These are phyloP conservation scores for Mariannaea sp. DNA, from an alignment of 2,329 filamentous ascomycete genomes.

Conservation along the genomic window DNA sequence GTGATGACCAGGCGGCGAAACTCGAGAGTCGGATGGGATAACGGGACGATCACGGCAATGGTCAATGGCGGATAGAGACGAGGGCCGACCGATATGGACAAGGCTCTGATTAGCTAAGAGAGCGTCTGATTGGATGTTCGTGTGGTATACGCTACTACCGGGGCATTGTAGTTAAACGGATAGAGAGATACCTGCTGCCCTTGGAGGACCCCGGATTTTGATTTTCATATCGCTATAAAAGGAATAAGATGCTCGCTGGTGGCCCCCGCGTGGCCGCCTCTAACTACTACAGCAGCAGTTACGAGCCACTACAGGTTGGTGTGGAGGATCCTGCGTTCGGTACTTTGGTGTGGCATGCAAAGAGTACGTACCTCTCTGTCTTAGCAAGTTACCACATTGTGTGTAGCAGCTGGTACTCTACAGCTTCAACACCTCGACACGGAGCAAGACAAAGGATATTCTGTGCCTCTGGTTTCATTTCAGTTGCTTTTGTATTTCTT, in stretches of 20 bases:
- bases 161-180: neutral
- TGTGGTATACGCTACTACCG: neutral
- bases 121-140: constrained; percentile 24
- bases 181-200: no score
- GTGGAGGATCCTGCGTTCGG: no score
- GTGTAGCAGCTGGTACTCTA: neutral
- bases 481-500: neutral
- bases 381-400: constrained; percentile 16
- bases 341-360: no score
- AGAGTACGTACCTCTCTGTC: neutral
- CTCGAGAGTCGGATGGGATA: constrained; percentile 8
- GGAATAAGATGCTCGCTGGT: no score
- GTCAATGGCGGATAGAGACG: constrained; percentile 27
- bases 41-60: constrained; percentile 5
- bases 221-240: constrained; percentile 9
- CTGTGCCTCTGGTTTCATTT: no score
- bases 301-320: no score
- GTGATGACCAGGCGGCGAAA: constrained; percentile 22
- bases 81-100: constrained; percentile 29
- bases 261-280: no score
- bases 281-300: no score
- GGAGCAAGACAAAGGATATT: no score
- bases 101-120: constrained; percentile 33
- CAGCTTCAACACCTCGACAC: neutral
- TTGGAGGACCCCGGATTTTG: no score